Evolutionary conservation across 768 basidiomycete species (phyloP).

Genomic region (Lactifluus rugatus): DNA sequence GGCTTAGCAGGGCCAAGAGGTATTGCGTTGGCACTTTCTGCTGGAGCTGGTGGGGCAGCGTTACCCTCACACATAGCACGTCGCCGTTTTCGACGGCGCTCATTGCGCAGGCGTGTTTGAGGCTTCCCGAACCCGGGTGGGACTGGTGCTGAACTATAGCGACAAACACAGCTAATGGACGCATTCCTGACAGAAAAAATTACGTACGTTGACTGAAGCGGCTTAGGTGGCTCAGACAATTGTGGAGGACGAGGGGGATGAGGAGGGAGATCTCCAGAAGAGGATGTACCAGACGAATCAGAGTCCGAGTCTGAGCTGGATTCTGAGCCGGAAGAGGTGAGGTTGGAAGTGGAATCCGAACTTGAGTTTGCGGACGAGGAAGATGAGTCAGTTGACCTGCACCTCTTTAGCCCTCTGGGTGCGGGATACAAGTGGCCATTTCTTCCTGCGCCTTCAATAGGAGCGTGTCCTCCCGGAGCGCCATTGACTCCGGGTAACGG

Average conservation of each 20-base stretch:
- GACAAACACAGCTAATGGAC: constrained; percentile 5
- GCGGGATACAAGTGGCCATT: not conserved
- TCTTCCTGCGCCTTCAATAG: not conserved
- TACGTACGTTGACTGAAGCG: constrained; percentile 5
- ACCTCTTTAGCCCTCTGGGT: not conserved
- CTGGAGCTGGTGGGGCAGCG: constrained; percentile 15
- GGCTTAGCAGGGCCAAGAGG: constrained; percentile 30
- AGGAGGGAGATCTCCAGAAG: constrained; percentile 8
- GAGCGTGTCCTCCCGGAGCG: not conserved
- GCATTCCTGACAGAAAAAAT: too few relatives aligned
- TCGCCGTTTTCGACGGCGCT: constrained; percentile 44
- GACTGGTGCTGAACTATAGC: constrained; percentile 24
- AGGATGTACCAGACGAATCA: constrained; percentile 22
- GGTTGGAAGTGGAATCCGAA: constrained; percentile 16
- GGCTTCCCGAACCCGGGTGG: constrained; percentile 55
- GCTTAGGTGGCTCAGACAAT: not conserved
- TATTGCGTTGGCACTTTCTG: constrained; percentile 36
- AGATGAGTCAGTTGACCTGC: not conserved
- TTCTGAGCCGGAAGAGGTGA: constrained; percentile 22
- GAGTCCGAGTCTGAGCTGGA: constrained; percentile 17
- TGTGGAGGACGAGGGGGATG: not conserved
- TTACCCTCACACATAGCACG: constrained; percentile 25
- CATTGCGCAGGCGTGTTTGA: constrained; percentile 46
- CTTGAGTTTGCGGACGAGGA: constrained; percentile 1
- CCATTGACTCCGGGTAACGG: not conserved